Evolutionary conservation across 495 filamentous ascomycete genomes (phyloP).

Genomic region (Xylaria acuta): DNA sequence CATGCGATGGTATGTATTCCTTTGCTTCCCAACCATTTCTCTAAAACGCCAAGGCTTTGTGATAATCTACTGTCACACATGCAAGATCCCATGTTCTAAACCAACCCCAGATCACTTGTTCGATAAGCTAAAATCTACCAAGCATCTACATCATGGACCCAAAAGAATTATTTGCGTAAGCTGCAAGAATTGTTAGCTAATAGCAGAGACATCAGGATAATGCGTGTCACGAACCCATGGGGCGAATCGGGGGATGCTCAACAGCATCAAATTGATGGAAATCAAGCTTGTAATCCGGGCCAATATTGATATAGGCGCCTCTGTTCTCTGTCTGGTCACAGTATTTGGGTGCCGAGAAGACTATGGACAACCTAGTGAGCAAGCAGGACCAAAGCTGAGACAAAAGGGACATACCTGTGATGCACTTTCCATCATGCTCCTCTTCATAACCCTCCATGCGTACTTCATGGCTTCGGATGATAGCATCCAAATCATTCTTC

Average conservation of each 20-base stretch:
- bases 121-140: slow-evolving; percentile 28
- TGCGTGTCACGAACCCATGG: slow-evolving; percentile 69
- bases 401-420: slow-evolving; percentile 69
- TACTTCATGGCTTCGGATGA: slow-evolving; percentile 97
- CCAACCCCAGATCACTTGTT: slow-evolving; percentile 29
- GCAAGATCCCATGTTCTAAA: slow-evolving; percentile 36
- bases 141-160: slow-evolving; percentile 63
- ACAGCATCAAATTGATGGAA: slow-evolving; percentile 96
- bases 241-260: slow-evolving; percentile 90
- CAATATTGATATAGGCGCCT: slow-evolving; percentile 98
- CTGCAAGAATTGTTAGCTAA: slow-evolving; percentile 56
- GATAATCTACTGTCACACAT: slow-evolving; percentile 37
- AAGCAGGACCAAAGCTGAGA: not conserved
- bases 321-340: slow-evolving; percentile 98
- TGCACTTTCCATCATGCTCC: slow-evolving; percentile 94
- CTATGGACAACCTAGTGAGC: slow-evolving; percentile 48
- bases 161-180: slow-evolving; percentile 81
- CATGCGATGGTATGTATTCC: slow-evolving; percentile 26
- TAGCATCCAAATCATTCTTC: slow-evolving; percentile 88
- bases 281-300: slow-evolving; percentile 85
- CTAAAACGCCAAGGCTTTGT: slow-evolving; percentile 39
- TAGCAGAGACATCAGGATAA: not conserved
- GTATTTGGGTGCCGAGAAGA: slow-evolving; percentile 97
- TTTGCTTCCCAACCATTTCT: slow-evolving; percentile 29
- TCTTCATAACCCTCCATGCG: slow-evolving; percentile 98